A percentile compares a stretch with the other conserved stretches of the same genome.
Conservation (phyloP, 2,329 filamentous ascomycete species). For the Alternaria longipes region DNA sequence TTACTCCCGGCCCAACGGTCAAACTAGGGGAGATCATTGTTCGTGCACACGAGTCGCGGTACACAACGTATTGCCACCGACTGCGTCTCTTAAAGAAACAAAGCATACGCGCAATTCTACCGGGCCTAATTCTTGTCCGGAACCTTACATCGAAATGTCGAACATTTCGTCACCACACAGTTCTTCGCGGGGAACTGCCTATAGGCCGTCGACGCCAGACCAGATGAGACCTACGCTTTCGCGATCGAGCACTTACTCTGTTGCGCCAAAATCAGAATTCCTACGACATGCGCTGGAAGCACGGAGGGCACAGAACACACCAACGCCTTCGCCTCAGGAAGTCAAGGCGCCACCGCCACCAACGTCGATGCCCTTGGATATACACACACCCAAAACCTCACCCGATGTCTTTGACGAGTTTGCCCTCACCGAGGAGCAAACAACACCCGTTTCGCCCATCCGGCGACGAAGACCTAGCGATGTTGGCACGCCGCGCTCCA, state of each 20-base stretch:
- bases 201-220: conserved; percentile 31
- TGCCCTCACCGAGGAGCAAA: conserved; percentile 45
- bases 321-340: conserved; percentile 22
- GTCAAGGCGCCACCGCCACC: conserved; percentile 12
- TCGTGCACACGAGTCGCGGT: conserved; percentile 8
- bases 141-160: conserved; percentile 32
- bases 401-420: conserved; percentile 34
- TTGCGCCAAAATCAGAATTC: conserved; percentile 47
- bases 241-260: conserved; percentile 26
- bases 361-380: conserved; percentile 10
- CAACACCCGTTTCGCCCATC: conserved; percentile 38
- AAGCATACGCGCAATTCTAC: conserved; percentile 9
- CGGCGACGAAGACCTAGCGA: conserved; percentile 41
- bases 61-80: conserved; percentile 13
- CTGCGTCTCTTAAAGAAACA: conserved; percentile 11
- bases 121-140: background rate
- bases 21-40: conserved; percentile 8
- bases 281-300: conserved; percentile 47
- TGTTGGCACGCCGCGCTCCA: conserved; percentile 32
- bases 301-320: conserved; percentile 36
- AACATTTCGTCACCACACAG: conserved; percentile 30
- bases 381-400: conserved; percentile 17
- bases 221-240: conserved; percentile 17
- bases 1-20: background rate
- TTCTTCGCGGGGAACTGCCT: conserved; percentile 22